Conservation (phyloP, 1,284 basidiomycete genomes). For the Agroathelia rolfsii region DNA sequence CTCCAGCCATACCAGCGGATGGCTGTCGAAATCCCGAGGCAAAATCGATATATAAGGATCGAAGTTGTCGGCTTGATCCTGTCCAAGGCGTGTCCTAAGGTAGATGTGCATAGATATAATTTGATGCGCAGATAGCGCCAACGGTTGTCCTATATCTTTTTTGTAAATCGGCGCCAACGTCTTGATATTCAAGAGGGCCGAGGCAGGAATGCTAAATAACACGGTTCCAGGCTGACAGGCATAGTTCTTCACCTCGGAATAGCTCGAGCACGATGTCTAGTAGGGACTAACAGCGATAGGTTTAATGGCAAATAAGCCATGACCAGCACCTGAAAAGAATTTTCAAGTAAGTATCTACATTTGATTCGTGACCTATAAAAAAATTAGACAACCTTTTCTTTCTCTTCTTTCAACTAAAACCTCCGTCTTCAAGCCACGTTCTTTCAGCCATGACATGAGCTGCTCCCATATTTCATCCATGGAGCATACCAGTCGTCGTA, state of each 20-base stretch:
- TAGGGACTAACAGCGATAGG: conserved; percentile 38
- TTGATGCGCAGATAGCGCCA: conserved; percentile 19
- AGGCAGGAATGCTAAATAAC: conserved; percentile 59
- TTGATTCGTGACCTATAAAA: too few relatives aligned
- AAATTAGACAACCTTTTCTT: conserved; percentile 29
- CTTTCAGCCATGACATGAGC: conserved; percentile 46
- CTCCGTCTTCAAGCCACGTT: conserved; percentile 38
- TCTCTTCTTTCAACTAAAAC: conserved; percentile 37
- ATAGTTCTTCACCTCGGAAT: neutral
- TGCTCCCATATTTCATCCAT: too few relatives aligned
- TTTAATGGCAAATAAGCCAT: conserved; percentile 55
- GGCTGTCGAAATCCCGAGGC: conserved; percentile 56
- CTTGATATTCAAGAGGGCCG: conserved; percentile 58
- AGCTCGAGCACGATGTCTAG: neutral
- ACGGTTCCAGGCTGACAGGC: conserved; percentile 36
- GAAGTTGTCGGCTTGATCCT: conserved; percentile 34
- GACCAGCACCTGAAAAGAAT: conserved; percentile 42
- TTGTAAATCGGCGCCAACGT: conserved; percentile 52
- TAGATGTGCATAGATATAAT: conserved; percentile 54
- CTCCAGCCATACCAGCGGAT: conserved; percentile 71
- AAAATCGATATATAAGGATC: conserved; percentile 69
- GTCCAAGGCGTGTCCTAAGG: too few relatives aligned
- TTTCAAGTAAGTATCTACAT: neutral
- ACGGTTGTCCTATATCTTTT: conserved; percentile 8
- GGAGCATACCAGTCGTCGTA: too few relatives aligned